Percentiles rank a stretch among this genome's conserved stretches.
phyloP scores from a whole-genome alignment of 139 green algal species.

The Coelastrella sp. region DNA sequence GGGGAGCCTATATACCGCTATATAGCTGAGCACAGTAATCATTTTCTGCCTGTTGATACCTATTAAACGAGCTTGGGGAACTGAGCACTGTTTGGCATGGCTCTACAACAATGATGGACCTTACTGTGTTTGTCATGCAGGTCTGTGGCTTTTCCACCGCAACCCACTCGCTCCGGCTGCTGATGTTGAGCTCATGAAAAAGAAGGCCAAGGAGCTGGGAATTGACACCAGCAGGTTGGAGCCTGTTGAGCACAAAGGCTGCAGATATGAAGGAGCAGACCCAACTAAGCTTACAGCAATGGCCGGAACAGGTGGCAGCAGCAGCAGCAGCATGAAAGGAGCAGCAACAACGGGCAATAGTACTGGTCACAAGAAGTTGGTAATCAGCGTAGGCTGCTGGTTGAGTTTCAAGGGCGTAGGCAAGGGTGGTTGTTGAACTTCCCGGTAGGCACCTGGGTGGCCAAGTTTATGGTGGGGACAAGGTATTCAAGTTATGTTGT shows the following conservation, averaged over 20 bases:
- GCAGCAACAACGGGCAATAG: too few relatives aligned
- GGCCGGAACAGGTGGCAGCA: not conserved
- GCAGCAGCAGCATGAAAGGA: not conserved
- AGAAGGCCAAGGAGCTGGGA: not conserved
- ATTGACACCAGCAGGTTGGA: slow-evolving; percentile 24
- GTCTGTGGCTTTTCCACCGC: slow-evolving; percentile 40
- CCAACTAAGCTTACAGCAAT: not conserved
- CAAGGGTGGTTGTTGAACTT: too few relatives aligned
- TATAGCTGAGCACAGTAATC: too few relatives aligned
- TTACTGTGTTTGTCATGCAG: not conserved
- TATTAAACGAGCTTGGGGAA: too few relatives aligned
- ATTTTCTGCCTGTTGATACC: too few relatives aligned
- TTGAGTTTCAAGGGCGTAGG: too few relatives aligned
- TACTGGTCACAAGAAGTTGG: too few relatives aligned
- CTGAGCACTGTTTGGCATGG: not conserved
- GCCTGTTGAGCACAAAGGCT: slow-evolving; percentile 2
- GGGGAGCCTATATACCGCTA: too few relatives aligned
- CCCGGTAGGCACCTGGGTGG: too few relatives aligned
- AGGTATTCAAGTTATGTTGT: too few relatives aligned
- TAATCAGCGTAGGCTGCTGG: too few relatives aligned
- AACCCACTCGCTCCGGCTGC: not conserved
- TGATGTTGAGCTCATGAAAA: slow-evolving; percentile 19
- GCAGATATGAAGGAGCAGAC: slow-evolving; percentile 30
- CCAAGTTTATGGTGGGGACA: too few relatives aligned
- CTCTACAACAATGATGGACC: not conserved